These are phyloP conservation scores for Omphalea diandra DNA, from an alignment of 441 rosid genomes.

Conservation along the genomic window DNA sequence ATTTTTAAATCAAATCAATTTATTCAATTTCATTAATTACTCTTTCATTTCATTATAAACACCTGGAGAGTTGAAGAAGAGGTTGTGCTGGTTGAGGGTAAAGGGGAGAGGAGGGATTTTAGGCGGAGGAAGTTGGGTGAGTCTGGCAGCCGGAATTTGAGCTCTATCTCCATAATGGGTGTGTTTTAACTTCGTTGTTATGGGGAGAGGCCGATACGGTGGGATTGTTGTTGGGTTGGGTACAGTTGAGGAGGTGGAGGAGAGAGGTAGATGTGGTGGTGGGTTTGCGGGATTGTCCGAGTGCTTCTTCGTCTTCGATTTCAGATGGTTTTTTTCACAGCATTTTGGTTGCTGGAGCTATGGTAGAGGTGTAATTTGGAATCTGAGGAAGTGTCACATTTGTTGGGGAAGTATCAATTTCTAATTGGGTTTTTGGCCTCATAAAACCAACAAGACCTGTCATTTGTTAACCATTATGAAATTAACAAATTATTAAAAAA, in stretches of 20 bases:
- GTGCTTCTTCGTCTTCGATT: conserved; percentile 86
- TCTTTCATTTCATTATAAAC: too few species aligned
- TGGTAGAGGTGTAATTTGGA: neutral
- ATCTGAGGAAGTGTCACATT: neutral
- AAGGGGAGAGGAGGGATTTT: conserved; percentile 48
- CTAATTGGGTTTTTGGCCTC: neutral
- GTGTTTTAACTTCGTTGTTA: neutral
- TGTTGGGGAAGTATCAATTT: too few species aligned
- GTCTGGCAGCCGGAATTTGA: conserved; percentile 63
- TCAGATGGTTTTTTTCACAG: conserved; percentile 77
- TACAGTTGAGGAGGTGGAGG: conserved; percentile 53
- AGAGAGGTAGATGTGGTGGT: conserved; percentile 35
- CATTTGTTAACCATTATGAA: too few species aligned
- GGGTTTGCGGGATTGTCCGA: conserved; percentile 64
- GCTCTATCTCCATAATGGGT: conserved; percentile 65
- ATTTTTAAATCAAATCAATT: too few species aligned
- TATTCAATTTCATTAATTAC: too few species aligned
- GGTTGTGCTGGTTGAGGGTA: conserved; percentile 62
- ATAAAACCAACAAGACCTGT: too few species aligned
- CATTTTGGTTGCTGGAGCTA: conserved; percentile 36
- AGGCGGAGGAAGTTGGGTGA: conserved; percentile 42
- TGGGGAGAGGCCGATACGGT: conserved; percentile 63
- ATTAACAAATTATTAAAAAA: too few species aligned
- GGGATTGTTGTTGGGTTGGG: conserved; percentile 39
- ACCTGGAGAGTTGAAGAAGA: conserved; percentile 81